Conservation (phyloP, 202 grass and related monocot species). For the Bolboschoenoplectus hybrid region DNA sequence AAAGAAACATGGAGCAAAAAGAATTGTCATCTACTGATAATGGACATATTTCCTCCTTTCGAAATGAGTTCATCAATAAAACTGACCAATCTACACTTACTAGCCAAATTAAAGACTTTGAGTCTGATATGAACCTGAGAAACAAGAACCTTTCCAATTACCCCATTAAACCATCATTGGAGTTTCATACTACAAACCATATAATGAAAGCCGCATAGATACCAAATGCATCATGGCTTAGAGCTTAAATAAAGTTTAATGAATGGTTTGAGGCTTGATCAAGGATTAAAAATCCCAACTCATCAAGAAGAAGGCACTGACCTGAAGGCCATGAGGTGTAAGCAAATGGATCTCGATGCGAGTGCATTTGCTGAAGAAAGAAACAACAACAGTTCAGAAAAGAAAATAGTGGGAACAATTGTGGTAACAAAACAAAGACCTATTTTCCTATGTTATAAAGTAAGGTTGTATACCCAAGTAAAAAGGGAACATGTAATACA, state of each 20-base stretch:
- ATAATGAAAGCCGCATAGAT: background rate
- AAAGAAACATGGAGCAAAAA: background rate
- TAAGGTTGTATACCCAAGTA: background rate
- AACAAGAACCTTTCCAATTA: background rate
- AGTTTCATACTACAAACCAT: background rate
- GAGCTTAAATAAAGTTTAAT: conserved; percentile 4
- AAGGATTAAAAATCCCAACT: background rate
- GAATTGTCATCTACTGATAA: background rate
- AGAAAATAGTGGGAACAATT: background rate
- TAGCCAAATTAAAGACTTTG: background rate
- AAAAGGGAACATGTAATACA: background rate
- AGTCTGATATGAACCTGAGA: background rate
- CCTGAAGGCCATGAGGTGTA: conserved; percentile 96
- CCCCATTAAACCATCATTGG: conserved; percentile 2
- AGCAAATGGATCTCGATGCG: conserved; percentile 98
- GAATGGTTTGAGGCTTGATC: background rate
- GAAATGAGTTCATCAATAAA: background rate
- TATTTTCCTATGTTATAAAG: background rate
- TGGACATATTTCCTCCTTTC: background rate
- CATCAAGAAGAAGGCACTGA: conserved; percentile 22
- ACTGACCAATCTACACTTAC: background rate
- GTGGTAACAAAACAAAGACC: background rate
- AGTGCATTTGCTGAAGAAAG: conserved; percentile 78
- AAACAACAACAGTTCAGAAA: conserved; percentile 9
- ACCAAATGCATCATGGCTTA: background rate